Evolutionary conservation across 1,139 yeast genomes (phyloP).

Genomic region (Suhomyces maxii): DNA sequence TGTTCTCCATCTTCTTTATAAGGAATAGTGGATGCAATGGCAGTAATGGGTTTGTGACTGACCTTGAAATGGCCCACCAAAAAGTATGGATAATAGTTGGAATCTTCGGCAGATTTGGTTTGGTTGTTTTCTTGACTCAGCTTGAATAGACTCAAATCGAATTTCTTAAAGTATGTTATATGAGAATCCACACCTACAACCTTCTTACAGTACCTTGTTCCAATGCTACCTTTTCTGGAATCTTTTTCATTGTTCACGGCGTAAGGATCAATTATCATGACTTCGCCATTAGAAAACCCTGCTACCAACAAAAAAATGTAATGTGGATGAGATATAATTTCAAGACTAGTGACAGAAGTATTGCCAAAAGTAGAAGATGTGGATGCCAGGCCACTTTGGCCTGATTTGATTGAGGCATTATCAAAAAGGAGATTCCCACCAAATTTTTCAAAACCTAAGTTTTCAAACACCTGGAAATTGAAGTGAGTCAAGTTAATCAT

Average conservation of each 20-base stretch:
- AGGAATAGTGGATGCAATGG: slow-evolving; percentile 38
- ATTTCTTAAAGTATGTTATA: slow-evolving; percentile 40
- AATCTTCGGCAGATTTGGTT: not conserved
- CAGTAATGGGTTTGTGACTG: slow-evolving; percentile 53
- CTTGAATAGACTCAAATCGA: slow-evolving; percentile 36
- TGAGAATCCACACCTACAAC: slow-evolving; percentile 36
- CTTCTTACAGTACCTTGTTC: slow-evolving; percentile 23
- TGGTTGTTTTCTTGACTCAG: not conserved
- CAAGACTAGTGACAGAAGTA: slow-evolving; percentile 35
- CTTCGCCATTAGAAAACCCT: slow-evolving; percentile 46
- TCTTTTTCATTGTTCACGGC: slow-evolving; percentile 1
- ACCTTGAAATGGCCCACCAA: slow-evolving; percentile 60
- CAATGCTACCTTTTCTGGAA: slow-evolving; percentile 5
- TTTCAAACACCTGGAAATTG: slow-evolving; percentile 29
- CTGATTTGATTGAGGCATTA: slow-evolving; percentile 14
- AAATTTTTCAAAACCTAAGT: slow-evolving; percentile 18
- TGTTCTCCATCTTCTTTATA: slow-evolving; percentile 1
- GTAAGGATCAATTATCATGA: slow-evolving; percentile 34
- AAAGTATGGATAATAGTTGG: slow-evolving; percentile 10
- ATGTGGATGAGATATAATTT: slow-evolving; percentile 30
- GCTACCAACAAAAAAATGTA: slow-evolving; percentile 36
- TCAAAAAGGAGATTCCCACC: slow-evolving; percentile 9
- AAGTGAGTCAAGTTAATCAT: slow-evolving; percentile 31
- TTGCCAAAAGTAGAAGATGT: slow-evolving; percentile 10
- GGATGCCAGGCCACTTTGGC: slow-evolving; percentile 3